phyloP scores from a whole-genome alignment of 2,329 filamentous ascomycete species.

The Fusarium pseudocircinatum region DNA sequence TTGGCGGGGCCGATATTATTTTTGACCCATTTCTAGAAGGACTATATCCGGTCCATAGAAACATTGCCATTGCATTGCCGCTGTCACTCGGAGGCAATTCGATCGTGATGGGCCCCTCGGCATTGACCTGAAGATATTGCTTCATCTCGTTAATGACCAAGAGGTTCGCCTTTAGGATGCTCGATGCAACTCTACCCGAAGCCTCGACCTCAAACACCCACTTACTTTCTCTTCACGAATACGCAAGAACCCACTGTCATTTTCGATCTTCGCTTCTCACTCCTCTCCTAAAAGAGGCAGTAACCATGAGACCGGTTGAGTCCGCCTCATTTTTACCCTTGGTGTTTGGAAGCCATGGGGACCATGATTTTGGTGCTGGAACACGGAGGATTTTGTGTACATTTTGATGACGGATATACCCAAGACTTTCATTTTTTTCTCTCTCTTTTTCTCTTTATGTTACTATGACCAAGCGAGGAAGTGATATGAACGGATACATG shows the following conservation, averaged over 20 bases:
- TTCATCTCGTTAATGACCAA: slow-evolving; percentile 20
- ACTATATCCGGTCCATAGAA: slow-evolving; percentile 2
- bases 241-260: slow-evolving; percentile 19
- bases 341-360: neutral
- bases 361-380: slow-evolving; percentile 23
- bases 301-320: slow-evolving; percentile 19
- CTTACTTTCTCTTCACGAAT: slow-evolving; percentile 21
- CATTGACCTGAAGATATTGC: slow-evolving; percentile 21
- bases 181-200: neutral
- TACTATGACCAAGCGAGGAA: slow-evolving; percentile 30
- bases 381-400: slow-evolving; percentile 31
- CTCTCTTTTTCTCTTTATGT: slow-evolving; percentile 16
- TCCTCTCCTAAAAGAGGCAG: slow-evolving; percentile 26
- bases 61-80: neutral
- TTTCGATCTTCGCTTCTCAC: slow-evolving; percentile 28
- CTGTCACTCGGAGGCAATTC: neutral
- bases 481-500: slow-evolving; percentile 17
- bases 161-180: neutral
- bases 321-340: slow-evolving; percentile 18
- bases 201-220: neutral
- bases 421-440: slow-evolving; percentile 29
- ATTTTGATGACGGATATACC: slow-evolving; percentile 48
- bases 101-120: slow-evolving; percentile 22
- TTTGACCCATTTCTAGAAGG: slow-evolving; percentile 23
- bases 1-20: slow-evolving; percentile 34